Evolutionary conservation across 495 filamentous ascomycete genomes (phyloP).

Genomic region (Hypoxylon crocopeplum): DNA sequence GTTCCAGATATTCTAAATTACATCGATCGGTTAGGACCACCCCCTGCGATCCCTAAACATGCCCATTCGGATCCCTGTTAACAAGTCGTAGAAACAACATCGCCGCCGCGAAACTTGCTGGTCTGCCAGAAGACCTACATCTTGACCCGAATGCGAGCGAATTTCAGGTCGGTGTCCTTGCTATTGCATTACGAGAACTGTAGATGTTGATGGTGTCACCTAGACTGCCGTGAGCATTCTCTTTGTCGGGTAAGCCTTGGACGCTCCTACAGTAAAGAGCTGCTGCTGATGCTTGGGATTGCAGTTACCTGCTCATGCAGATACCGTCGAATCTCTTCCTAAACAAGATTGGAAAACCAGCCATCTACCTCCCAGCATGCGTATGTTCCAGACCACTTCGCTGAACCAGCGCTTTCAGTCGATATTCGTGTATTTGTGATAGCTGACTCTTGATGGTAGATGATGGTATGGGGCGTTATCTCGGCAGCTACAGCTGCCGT

Average conservation of each 20-base stretch:
- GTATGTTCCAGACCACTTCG: slow-evolving; percentile 36
- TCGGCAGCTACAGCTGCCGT: slow-evolving; percentile 67
- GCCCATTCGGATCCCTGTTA: neutral
- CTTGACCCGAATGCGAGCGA: slow-evolving; percentile 47
- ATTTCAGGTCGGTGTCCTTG: slow-evolving; percentile 51
- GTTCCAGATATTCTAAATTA: slow-evolving; percentile 79
- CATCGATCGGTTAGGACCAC: slow-evolving; percentile 68
- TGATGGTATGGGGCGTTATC: slow-evolving; percentile 77
- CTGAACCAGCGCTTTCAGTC: neutral
- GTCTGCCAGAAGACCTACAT: slow-evolving; percentile 54
- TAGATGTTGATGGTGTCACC: slow-evolving; percentile 10
- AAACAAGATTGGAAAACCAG: slow-evolving; percentile 65
- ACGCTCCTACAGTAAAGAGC: neutral
- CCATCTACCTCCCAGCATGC: slow-evolving; percentile 66
- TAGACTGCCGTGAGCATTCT: slow-evolving; percentile 70
- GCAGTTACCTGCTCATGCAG: slow-evolving; percentile 63
- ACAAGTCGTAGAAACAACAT: slow-evolving; percentile 54
- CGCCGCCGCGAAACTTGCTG: slow-evolving; percentile 58
- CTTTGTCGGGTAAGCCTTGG: slow-evolving; percentile 70
- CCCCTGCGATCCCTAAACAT: neutral
- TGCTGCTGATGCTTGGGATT: slow-evolving; percentile 1
- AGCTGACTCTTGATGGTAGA: slow-evolving; percentile 49
- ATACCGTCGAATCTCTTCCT: slow-evolving; percentile 68
- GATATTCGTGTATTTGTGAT: neutral
- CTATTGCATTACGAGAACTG: slow-evolving; percentile 38